These are phyloP conservation scores for Xerophyta viscosa DNA, from an alignment of 106 monocot species.

Conservation along the genomic window DNA sequence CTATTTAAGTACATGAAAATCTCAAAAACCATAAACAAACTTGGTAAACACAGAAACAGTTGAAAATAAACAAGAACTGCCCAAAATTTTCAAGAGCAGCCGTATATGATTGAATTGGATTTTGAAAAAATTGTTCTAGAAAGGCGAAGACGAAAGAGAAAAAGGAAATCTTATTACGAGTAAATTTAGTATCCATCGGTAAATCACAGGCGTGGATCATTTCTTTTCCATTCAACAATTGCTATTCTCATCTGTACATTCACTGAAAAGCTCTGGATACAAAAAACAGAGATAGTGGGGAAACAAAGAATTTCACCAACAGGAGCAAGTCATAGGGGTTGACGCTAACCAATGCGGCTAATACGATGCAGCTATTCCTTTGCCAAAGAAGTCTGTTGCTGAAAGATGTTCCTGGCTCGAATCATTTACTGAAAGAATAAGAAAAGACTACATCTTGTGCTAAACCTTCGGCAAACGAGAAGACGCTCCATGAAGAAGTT, in stretches of 20 bases:
- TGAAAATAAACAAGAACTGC: too few relatives aligned
- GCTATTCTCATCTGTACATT: constrained; percentile 12
- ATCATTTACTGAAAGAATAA: not conserved
- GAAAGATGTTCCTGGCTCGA: not conserved
- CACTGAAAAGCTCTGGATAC: not conserved
- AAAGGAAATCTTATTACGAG: too few relatives aligned
- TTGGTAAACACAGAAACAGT: too few relatives aligned
- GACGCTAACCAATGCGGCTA: too few relatives aligned
- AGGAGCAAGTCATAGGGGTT: not conserved
- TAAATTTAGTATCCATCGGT: too few relatives aligned
- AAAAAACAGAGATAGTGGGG: not conserved
- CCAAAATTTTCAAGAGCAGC: too few relatives aligned
- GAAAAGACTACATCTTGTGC: not conserved
- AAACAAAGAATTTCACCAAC: not conserved
- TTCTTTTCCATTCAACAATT: not conserved
- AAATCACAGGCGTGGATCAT: not conserved
- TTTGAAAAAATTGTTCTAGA: too few relatives aligned
- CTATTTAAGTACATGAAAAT: too few relatives aligned
- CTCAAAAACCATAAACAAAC: too few relatives aligned
- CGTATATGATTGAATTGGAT: too few relatives aligned
- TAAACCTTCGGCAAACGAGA: constrained; percentile 50
- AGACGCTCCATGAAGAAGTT: constrained; percentile 76
- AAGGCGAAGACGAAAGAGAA: too few relatives aligned
- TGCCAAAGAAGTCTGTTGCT: not conserved
- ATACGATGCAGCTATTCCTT: too few relatives aligned